These are phyloP conservation scores for Murraya koenigii DNA, from an alignment of 345 rosid species.

Conservation along the genomic window DNA sequence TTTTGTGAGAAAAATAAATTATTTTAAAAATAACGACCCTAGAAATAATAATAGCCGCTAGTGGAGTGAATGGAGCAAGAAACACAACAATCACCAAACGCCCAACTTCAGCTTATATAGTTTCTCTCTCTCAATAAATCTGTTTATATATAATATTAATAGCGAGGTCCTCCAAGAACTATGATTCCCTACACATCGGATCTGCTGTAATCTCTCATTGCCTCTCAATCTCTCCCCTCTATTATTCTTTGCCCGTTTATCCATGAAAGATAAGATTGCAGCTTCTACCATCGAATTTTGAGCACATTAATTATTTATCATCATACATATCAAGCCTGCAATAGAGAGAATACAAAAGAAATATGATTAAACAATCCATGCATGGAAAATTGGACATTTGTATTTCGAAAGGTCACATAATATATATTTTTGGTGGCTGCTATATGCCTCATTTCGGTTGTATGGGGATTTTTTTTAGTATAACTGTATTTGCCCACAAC, in stretches of 20 bases:
- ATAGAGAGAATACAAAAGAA: neutral
- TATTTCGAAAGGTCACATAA: constrained; percentile 11
- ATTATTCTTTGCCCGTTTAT: constrained; percentile 27
- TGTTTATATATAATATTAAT: neutral
- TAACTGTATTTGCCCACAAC: neutral
- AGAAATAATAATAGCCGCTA: constrained; percentile 12
- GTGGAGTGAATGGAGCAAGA: constrained; percentile 18
- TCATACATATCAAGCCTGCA: neutral
- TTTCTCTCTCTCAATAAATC: constrained; percentile 7
- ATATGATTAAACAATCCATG: neutral
- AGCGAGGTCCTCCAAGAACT: constrained; percentile 26
- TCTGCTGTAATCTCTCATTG: constrained; percentile 40
- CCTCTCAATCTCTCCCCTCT: constrained; percentile 34
- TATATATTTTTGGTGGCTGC: neutral
- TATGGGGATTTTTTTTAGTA: neutral
- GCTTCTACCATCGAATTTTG: neutral
- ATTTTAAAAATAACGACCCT: no score
- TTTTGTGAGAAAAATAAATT: no score
- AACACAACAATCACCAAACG: constrained; percentile 18
- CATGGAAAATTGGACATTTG: neutral
- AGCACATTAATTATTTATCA: neutral
- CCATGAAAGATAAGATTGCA: constrained; percentile 4
- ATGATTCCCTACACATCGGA: constrained; percentile 40
- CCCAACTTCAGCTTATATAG: neutral
- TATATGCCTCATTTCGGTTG: neutral